Evolutionary conservation across 345 rosid species (phyloP).

Genomic region (Linum usitatissimum): DNA sequence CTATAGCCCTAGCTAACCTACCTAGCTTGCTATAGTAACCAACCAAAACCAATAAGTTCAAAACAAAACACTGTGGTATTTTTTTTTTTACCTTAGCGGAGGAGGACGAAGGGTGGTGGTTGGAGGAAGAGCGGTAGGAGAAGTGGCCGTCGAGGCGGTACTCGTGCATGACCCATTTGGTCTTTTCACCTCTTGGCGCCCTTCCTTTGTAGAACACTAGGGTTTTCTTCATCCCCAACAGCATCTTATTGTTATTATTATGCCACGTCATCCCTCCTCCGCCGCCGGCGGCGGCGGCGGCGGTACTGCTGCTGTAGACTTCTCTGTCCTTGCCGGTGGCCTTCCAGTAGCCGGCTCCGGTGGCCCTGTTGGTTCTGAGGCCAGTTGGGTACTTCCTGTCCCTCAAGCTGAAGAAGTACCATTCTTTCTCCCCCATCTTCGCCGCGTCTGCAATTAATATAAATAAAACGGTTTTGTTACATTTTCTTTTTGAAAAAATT

Average conservation of each 20-base stretch:
- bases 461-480: background rate
- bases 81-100: conserved; percentile 36
- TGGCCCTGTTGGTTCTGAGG: conserved; percentile 74
- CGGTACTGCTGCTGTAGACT: conserved; percentile 34
- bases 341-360: conserved; percentile 86
- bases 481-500: no score
- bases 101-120: conserved; percentile 48
- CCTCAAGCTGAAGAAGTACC: conserved; percentile 81
- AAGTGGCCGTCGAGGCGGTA: conserved; percentile 74
- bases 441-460: conserved; percentile 37
- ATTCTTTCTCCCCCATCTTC: conserved; percentile 86
- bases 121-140: conserved; percentile 34
- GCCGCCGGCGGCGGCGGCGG: conserved; percentile 7
- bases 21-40: background rate
- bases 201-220: conserved; percentile 79
- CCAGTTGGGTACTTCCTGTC: conserved; percentile 95
- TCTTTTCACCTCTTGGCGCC: conserved; percentile 84
- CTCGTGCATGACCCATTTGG: conserved; percentile 96
- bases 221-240: conserved; percentile 89
- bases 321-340: conserved; percentile 87
- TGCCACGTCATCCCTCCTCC: conserved; percentile 10
- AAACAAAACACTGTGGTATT: background rate
- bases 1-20: no score
- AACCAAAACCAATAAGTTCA: background rate
- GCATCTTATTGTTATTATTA: background rate